phyloP scores from a whole-genome alignment of 2,329 filamentous ascomycete genomes.

The Fusarium marasasianum region DNA sequence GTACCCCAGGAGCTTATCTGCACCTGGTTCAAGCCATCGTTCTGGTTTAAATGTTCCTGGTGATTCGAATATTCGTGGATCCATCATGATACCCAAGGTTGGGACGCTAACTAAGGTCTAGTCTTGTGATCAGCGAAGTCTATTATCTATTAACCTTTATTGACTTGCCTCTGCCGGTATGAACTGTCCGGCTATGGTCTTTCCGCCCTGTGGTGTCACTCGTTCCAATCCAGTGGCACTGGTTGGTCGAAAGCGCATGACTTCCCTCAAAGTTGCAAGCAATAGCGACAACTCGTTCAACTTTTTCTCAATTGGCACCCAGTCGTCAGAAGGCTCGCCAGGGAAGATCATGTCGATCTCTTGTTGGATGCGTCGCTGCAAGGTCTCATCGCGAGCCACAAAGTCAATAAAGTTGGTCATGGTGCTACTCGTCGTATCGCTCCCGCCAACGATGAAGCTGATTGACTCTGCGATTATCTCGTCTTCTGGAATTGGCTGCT shows the following conservation, averaged over 20 bases:
- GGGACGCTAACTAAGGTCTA: background rate
- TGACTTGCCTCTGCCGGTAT: background rate
- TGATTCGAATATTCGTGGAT: background rate
- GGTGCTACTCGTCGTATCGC: background rate
- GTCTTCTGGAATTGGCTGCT: background rate
- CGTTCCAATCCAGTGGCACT: background rate
- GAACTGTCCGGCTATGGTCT: background rate
- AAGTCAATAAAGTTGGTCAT: background rate
- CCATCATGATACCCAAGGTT: background rate
- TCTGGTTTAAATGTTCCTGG: background rate
- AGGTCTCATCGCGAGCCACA: background rate
- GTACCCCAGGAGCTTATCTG: background rate
- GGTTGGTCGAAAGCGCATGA: background rate
- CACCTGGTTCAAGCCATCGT: background rate
- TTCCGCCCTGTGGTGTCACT: background rate
- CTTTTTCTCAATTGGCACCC: background rate
- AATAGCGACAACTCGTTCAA: background rate
- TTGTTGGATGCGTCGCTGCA: background rate
- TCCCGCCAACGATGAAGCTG: background rate
- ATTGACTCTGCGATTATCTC: background rate
- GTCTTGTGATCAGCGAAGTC: background rate
- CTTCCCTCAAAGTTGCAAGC: background rate
- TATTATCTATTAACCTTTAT: accelerated
- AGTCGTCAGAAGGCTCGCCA: background rate
- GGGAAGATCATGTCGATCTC: background rate